Conservation (phyloP, 345 rosid genomes). For the Melastoma malabathricum region DNA sequence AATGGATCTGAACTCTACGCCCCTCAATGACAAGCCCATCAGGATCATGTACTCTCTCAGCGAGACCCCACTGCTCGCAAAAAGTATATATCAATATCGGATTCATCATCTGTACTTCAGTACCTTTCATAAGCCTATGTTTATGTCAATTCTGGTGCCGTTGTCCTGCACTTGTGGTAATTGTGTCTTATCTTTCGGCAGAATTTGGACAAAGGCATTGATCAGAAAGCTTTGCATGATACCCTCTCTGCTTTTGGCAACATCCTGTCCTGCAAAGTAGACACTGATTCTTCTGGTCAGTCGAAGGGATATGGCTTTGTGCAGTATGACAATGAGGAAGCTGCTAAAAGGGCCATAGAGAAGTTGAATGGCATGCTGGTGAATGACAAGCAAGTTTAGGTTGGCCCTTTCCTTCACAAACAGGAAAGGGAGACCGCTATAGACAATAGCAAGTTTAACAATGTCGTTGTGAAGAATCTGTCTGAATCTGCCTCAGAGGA, state of each 20-base stretch:
- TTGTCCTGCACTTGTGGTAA: background rate
- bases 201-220: conserved; percentile 84
- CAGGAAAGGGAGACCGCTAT: conserved; percentile 54
- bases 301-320: conserved; percentile 96
- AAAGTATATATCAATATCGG: conserved; percentile 24
- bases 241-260: conserved; percentile 80
- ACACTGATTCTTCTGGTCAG: conserved; percentile 62
- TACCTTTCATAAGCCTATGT: background rate
- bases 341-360: conserved; percentile 72
- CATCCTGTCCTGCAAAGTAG: conserved; percentile 85
- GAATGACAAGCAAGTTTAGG: conserved; percentile 87
- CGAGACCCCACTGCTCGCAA: conserved; percentile 83
- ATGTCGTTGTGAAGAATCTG: conserved; percentile 74
- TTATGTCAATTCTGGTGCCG: background rate
- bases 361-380: conserved; percentile 84
- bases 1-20: conserved; percentile 52
- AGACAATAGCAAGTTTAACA: conserved; percentile 50
- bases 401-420: conserved; percentile 82
- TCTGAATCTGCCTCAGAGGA: conserved; percentile 57
- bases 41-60: conserved; percentile 91
- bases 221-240: conserved; percentile 84
- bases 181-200: conserved; percentile 12
- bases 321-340: conserved; percentile 65
- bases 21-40: conserved; percentile 53
- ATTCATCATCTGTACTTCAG: background rate